Evolutionary conservation across 352 stramenopile species (phyloP).

Genomic region (Pythium biforme): DNA sequence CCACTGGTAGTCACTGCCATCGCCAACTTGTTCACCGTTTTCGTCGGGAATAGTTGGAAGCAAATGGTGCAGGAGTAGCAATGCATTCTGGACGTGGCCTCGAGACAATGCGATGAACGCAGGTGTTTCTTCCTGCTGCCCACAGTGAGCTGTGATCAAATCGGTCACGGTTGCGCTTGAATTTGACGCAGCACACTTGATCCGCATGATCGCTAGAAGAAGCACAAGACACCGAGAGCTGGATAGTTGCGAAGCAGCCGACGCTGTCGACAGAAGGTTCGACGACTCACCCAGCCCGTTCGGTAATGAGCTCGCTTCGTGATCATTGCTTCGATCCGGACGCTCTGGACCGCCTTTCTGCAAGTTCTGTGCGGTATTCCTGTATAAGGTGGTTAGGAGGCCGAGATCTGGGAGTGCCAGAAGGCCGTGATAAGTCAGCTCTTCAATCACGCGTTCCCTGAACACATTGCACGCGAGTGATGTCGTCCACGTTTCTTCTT

Average conservation of each 20-base stretch:
- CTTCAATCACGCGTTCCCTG: not conserved
- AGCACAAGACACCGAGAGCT: constrained; percentile 8
- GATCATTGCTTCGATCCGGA: not conserved
- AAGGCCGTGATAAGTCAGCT: constrained; percentile 4
- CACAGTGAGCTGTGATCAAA: not conserved
- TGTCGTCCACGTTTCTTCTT: not conserved
- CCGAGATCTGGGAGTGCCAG: not conserved
- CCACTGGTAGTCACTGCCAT: constrained; percentile 7
- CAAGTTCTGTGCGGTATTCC: not conserved
- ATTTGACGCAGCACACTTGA: not conserved
- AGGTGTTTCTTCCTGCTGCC: constrained; percentile 3
- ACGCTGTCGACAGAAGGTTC: not conserved
- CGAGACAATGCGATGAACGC: not conserved
- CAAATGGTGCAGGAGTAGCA: constrained; percentile 14
- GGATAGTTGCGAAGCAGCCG: not conserved
- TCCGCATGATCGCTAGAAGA: not conserved
- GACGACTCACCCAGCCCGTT: not conserved
- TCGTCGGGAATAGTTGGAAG: not conserved
- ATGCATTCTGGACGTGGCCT: constrained; percentile 5
- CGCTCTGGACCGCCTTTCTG: not conserved
- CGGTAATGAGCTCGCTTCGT: not conserved
- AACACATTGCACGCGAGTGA: not conserved
- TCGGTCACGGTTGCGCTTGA: not conserved
- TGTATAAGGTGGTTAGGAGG: not conserved
- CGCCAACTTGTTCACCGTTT: not conserved